Base-by-base conservation (phyloP, 2,329 filamentous ascomycete species). In the Aspergillus cejpii region DNA sequence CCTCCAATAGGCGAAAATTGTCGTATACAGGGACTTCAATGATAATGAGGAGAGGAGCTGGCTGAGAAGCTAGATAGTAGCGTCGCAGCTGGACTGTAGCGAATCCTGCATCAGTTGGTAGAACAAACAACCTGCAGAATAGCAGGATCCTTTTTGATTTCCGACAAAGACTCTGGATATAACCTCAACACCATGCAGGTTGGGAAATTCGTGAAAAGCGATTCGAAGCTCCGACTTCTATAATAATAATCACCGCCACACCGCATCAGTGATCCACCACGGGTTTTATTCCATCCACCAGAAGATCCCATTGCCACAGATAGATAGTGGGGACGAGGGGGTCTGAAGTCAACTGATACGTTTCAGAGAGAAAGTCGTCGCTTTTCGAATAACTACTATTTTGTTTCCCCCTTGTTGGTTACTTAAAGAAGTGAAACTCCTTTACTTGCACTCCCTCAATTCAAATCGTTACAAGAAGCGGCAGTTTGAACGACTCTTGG, bases 351-450 rank as follows among this genome's bases (percentile, higher is more conserved):
- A 43, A 47, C 41, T 48, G 50, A 49, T 54, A 57, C 53, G 53
- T 57, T 57, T 55, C 54, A 56, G 39, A 52, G 52, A 55, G 44
- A 55, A 15, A 47, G 42, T 39, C 33, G n/a, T 42, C 29, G 33
- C 27, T 37, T 36, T 31, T 47, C 36, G 27, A 12, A 28, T 24
- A 17, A n/a, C 26, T 39, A 26, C 8, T 40, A 14, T 40, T 34
- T 43, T 40, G 28, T 37, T 34, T 34, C 12, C 28, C 12, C 6
- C 21, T 24, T 38, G 6, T n/a, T n/a, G n/a, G n/a, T n/a, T n/a
- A n/a, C n/a, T n/a, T n/a, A n/a, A 15, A 11, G 33, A 17, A 17
- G 33, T 10, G 33, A 12, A 17, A 10, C 15, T n/a, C 15, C 31
- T 10, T 43, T 37, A 36, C 11, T 34, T 37, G 21, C 21, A 12